Base-by-base conservation (phyloP, 768 basidiomycete genomes). In the Boletus pseudo-olivaceus region DNA sequence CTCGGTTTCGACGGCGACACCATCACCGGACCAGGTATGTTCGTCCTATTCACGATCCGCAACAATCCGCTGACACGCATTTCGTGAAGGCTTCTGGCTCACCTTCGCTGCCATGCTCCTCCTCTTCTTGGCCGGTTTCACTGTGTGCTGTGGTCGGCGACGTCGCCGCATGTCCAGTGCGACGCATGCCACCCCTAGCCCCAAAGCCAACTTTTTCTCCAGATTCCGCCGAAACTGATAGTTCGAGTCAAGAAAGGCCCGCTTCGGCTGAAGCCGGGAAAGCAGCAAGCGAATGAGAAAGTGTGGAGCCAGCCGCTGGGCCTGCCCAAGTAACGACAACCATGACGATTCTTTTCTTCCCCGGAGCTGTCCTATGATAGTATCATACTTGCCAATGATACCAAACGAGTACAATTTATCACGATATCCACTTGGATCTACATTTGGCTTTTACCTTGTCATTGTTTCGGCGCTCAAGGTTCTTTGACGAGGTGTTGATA, bases 11-110 rank as follows among this genome's bases (percentile, higher is more conserved):
- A 70, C 40, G 69, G 74, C 50, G 67, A 62, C n/a, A 87, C 87
- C 12, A 73, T 74, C 53, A 76, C 86, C 19, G 85, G 77, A 6
- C 82, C 83, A 56, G 90, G 89, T 90, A 60, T 56, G 78, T 72
- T 38, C 2, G 9, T 20, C 23, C 11, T 17, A 10, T 53, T 34
- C 38, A 40, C 20, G 49, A 20, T 37, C 0, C 11, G 15, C 8
- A 15, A 12, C 14, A 29, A 38, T 38, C 34, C 44, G 19, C 41
- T 52, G 45, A 63, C 23, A 29, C 19, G 29, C 40, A 46, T 30
- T 27, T 32, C 19, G n/a, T n/a, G 44, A 56, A 86, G 87, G 79
- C 8, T 89, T 90, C 68, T 90, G 88, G 88, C 66, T 90, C 67
- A 88, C 86, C 2, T 82, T 90, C 61, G 81, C 77, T 19, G 68